Conservation (phyloP, 371 early-diverging fungal species). For the Mortierella sp. region DNA sequence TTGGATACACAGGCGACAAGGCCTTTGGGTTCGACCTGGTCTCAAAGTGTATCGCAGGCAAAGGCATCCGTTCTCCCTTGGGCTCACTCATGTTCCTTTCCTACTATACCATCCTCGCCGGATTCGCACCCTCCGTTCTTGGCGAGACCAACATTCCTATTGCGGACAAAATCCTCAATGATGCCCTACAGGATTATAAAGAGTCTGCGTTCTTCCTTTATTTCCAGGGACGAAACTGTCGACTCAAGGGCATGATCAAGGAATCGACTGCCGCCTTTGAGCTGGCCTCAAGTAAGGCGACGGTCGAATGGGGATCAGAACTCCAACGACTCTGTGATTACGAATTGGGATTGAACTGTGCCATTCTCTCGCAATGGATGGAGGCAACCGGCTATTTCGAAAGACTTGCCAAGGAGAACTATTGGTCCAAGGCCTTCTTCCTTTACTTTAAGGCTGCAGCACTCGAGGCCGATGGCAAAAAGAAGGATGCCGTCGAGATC, state of each 20-base stretch:
- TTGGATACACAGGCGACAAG: constrained; percentile 70
- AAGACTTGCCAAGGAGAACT: constrained; percentile 61
- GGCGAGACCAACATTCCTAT: constrained; percentile 53
- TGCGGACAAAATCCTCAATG: constrained; percentile 66
- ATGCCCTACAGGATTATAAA: constrained; percentile 65
- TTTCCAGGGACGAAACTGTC: constrained; percentile 66
- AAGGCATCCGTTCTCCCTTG: constrained; percentile 68
- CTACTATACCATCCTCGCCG: constrained; percentile 64
- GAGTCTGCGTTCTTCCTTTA: constrained; percentile 71
- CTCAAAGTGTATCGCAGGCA: constrained; percentile 63
- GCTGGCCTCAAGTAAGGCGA: constrained; percentile 62
- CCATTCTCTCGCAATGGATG: constrained; percentile 66
- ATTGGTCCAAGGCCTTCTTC: constrained; percentile 72
- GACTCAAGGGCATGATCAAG: constrained; percentile 62
- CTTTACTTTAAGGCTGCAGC: constrained; percentile 71
- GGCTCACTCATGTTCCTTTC: constrained; percentile 66
- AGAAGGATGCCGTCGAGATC: constrained; percentile 61
- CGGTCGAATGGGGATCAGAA: constrained; percentile 66
- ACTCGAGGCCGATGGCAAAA: constrained; percentile 62
- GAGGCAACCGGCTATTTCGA: constrained; percentile 61
- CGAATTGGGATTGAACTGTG: constrained; percentile 69
- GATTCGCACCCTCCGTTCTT: constrained; percentile 55
- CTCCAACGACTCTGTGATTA: constrained; percentile 67
- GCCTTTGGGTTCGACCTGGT: constrained; percentile 68
- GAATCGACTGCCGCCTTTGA: constrained; percentile 66